Evolutionary conservation across 495 filamentous ascomycete species (phyloP).

Genomic region (Talaromyces liani): DNA sequence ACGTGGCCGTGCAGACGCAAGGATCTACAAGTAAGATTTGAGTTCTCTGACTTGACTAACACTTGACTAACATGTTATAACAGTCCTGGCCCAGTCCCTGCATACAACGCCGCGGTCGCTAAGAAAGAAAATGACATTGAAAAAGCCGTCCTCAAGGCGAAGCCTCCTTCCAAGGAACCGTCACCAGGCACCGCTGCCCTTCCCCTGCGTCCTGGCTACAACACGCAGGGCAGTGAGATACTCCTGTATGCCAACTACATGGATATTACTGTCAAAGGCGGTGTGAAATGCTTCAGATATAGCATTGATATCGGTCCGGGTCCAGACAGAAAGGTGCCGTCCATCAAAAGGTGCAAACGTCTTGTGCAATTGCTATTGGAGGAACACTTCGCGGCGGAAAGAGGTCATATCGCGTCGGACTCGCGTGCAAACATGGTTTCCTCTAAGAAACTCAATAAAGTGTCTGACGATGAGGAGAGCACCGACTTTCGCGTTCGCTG

Average conservation of each 20-base stretch:
- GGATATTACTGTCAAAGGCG: constrained; percentile 34
- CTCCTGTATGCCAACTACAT: constrained; percentile 62
- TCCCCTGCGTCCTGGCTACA: constrained; percentile 48
- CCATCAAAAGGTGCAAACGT: constrained; percentile 45
- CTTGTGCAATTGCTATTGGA: constrained; percentile 45
- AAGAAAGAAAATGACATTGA: constrained; percentile 28
- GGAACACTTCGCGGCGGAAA: constrained; percentile 21
- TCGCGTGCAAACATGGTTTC: constrained; percentile 47
- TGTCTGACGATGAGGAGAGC: constrained; percentile 9
- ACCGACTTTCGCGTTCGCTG: constrained; percentile 29
- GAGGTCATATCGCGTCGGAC: constrained; percentile 43
- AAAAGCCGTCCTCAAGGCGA: constrained; percentile 4
- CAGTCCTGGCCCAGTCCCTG: constrained; percentile 10
- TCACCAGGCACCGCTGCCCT: background rate
- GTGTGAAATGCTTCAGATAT: constrained; percentile 28
- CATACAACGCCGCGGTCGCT: constrained; percentile 18
- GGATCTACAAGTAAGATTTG: background rate
- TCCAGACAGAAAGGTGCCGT: constrained; percentile 23
- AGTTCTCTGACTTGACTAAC: background rate
- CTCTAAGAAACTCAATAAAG: constrained; percentile 21
- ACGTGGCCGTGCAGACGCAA: constrained; percentile 6
- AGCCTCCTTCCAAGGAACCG: background rate
- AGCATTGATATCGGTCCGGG: constrained; percentile 20
- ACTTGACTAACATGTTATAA: background rate
- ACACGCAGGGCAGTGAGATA: constrained; percentile 41